Base-by-base conservation (phyloP, 495 filamentous ascomycete species). In the Penicillium samsonianum region DNA sequence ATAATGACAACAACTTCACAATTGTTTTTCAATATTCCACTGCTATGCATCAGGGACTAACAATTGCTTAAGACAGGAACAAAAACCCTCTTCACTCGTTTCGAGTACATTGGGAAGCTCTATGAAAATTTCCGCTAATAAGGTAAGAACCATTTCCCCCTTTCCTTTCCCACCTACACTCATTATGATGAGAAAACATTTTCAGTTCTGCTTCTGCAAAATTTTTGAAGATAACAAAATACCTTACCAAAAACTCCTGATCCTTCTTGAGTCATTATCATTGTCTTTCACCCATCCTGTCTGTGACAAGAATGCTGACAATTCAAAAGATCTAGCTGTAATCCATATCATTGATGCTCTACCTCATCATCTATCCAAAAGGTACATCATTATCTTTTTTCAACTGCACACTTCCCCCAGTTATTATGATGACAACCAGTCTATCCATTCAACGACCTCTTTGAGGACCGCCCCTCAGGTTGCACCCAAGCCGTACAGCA, bases 361-460 rank as follows among this genome's bases (percentile, higher is more conserved):
- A 16, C 31, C 30, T 46, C 23, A 1, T 17, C 44, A 47, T 51
- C 0, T 6, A 40, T 19, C 8, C 20, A 46, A 54, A 54, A 55
- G 53, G 53, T 55, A 55, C 53, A 48, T 48, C 35, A 41, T 46
- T 41, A 48, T 58, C 59, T 46, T 37, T 56, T 30, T 43, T 35
- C 17, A 22, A 55, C 14, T 37, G 26, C 38, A 58, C 55, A 17
- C 30, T 40, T 30, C 26, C 45, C 54, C 55, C 42, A 55, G 50
- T 55, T 69, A 72, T 78, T 73, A 89, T 89, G 93, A 98, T 96
- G 92, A 96, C 84, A 89, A 83, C 76, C 79, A 92, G 92, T 91
- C 87, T 89, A 98, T 98, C 93, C 93, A 98, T 98, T 98, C 93
- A 88, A 95, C 84, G 90, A 97, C 80, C 82, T 83, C 76, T 61